Base-by-base conservation (phyloP, 1,284 basidiomycete genomes). In the Gastroboletus turbinatus region DNA sequence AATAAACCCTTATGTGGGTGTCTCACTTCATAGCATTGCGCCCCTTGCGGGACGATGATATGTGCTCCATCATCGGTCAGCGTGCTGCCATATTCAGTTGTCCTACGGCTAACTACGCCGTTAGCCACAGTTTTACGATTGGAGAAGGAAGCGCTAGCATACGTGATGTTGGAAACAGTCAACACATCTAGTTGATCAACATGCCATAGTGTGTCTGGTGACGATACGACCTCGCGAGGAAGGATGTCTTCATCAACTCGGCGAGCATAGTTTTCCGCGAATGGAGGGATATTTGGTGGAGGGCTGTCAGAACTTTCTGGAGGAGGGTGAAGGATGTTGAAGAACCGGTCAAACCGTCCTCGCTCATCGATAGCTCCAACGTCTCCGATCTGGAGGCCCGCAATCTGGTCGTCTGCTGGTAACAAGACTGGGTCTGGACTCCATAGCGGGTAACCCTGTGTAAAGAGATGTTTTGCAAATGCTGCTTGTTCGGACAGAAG, bases 11-110 rank as follows among this genome's bases (percentile, higher is more conserved):
- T n/a, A 2, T 53, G 38, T 7, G 19, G 7, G 4, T 4, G 3
- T 19, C 14, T 3, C 2, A 58, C 44, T 6, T 58, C 56, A 16
- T 39, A 46, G 0, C 4, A 36, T 35, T 33, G 45, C 19, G 45
- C 45, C 3, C 45, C 45, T 21, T 46, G 57, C 3, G 51, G 57
- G 4, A 59, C 5, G n/a, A 60, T 56, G 9, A 59, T 46, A 6
- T 57, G 45, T 21, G 45, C 19, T 16, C 29, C 45, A 21, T 53
- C 39, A 1, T 16, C 40, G 6, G 35, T 17, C 8, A 35, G 35
- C 2, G 35, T 35, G 1, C 16, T 17, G 8, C 35, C 17, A 17
- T 35, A 35, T 35, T 9, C 13, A 9, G 35, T 35, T 17, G 35
- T 17, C 16, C 16, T 35, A 17, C 35, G 14, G 17, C 35, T 35